A percentile compares a stretch with the other conserved stretches of the same genome.
Evolutionary conservation across 2,329 filamentous ascomycete genomes (phyloP).

Genomic region (Neonectria sp.): DNA sequence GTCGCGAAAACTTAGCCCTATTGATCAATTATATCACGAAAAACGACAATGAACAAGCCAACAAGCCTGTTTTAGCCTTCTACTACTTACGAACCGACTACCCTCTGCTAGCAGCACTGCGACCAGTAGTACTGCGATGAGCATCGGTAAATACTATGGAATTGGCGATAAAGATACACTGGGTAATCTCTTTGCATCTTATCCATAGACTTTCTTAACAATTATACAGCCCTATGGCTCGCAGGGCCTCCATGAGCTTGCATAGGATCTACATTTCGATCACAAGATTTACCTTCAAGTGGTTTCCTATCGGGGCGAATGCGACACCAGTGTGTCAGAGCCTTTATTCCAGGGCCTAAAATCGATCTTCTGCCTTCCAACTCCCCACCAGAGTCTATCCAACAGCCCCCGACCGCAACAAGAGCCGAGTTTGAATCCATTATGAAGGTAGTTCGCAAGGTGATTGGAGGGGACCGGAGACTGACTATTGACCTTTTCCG

Average conservation of each 20-base stretch:
- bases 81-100: background rate
- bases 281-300: constrained; percentile 6
- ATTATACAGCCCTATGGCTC: constrained; percentile 1
- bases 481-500: constrained; percentile 15
- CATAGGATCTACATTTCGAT: constrained; percentile 8
- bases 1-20: background rate
- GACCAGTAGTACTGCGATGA: background rate
- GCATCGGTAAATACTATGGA: constrained; percentile 1
- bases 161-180: background rate
- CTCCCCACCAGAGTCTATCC: constrained; percentile 1
- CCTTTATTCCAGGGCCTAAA: constrained; percentile 5
- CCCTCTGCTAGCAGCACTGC: background rate
- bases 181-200: background rate
- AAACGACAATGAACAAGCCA: constrained; percentile 4
- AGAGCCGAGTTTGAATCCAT: constrained; percentile 14
- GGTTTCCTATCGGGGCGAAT: constrained; percentile 4
- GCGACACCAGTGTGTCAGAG: background rate
- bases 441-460: constrained; percentile 8
- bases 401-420: constrained; percentile 4
- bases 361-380: constrained; percentile 2
- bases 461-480: constrained; percentile 8
- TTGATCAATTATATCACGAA: constrained; percentile 5
- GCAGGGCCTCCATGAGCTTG: constrained; percentile 2
- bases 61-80: background rate
- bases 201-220: background rate